Evolutionary conservation across 345 rosid genomes (phyloP), one percentile per base, ranked within the genome.

Genomic region (Sapria himalayana): DNA sequence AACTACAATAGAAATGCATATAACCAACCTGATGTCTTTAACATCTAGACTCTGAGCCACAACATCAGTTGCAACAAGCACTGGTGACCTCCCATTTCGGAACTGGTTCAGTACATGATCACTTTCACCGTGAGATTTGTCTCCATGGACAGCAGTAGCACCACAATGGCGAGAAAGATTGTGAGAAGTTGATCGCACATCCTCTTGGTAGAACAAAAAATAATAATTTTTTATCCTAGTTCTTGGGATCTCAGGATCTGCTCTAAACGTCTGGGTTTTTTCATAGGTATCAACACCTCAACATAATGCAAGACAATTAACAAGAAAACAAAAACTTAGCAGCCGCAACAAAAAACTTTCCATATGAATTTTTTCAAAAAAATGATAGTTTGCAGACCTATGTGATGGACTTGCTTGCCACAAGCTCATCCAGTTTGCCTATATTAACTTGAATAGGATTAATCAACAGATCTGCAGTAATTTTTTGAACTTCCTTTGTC

Each of bases 401-500:
- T 34, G 94, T 82, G 46, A 82, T 89, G 21, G 98, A 78, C 71
- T 82, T 89, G 69, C 82, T 89, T 29, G 98, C 98, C 48, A 76
- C 98, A 62, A 89, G 98, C 69, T 89, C 93, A 44, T 89, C 93
- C 39, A 74, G 82, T 43, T 76, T 89, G 44, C 98, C 98, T 29
- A 89, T 89, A 55, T 82, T 89, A 51, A 89, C 98, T 63, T 89
- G 98, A 40, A 74, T 81, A 60, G 98, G 93, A 61, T 76, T 82
- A 42, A 76, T 75, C 48, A 89, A 64, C 10, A 89, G 73, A 57
- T 89, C 98, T 33, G 95, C 84, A 31, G 98, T 94, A 63, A 89
- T 89, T 60, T 79, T 89, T 50, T 93, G 73, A 43, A 89, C 98
- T 50, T 85, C 98, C 66, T 50, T 82, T 3, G 98, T 94, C 95